Percentiles rank a stretch among this genome's conserved stretches.
Conservation (phyloP, 352 stramenopile species). For the Phytophthora pseudosyringae region DNA sequence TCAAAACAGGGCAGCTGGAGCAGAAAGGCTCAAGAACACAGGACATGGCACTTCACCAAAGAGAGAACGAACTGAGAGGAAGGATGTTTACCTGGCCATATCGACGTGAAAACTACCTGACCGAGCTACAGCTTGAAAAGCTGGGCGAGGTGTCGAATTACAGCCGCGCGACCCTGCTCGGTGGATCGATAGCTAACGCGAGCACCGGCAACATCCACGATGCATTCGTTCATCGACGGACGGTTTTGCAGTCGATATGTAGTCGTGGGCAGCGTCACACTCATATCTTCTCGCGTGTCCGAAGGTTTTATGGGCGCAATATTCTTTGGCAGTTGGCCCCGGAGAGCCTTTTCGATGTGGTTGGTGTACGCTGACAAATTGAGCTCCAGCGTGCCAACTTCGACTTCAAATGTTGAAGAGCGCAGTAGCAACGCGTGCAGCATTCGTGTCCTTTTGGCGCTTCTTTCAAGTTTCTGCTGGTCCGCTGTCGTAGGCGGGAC, state of each 20-base stretch:
- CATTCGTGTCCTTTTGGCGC: slow-evolving; percentile 48
- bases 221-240: slow-evolving; percentile 60
- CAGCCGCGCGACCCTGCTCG: slow-evolving; percentile 58
- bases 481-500: background rate
- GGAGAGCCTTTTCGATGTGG: slow-evolving; percentile 47
- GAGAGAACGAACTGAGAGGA: slow-evolving; percentile 21
- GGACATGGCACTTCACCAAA: slow-evolving; percentile 7
- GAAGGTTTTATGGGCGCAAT: slow-evolving; percentile 15
- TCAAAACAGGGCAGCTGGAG: slow-evolving; percentile 40
- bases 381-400: slow-evolving; percentile 52
- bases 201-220: slow-evolving; percentile 50
- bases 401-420: slow-evolving; percentile 58
- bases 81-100: slow-evolving; percentile 63
- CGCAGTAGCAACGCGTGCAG: slow-evolving; percentile 64
- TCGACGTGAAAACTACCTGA: slow-evolving; percentile 51
- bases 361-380: slow-evolving; percentile 54
- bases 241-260: slow-evolving; percentile 54
- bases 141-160: slow-evolving; percentile 57
- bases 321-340: background rate
- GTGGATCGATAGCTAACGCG: slow-evolving; percentile 64
- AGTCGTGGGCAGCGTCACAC: slow-evolving; percentile 40
- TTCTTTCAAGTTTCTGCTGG: slow-evolving; percentile 32
- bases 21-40: slow-evolving; percentile 32
- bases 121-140: slow-evolving; percentile 28
- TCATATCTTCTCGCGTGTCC: slow-evolving; percentile 55